Base-by-base conservation (phyloP, 192 early-diverging fungal species). In the Backusella parvicylindrica region DNA sequence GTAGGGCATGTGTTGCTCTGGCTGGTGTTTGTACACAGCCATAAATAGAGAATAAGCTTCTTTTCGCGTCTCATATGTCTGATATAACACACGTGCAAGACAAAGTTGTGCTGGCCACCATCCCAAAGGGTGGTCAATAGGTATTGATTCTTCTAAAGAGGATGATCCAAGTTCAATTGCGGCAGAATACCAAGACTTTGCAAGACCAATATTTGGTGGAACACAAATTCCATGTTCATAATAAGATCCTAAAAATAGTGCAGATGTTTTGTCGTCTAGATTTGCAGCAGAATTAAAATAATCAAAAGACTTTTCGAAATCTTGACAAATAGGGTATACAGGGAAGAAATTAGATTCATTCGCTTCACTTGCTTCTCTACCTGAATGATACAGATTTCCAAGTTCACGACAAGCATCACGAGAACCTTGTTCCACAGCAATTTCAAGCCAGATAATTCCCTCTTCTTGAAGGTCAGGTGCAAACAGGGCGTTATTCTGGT, bases 171-270 rank as follows among this genome's bases (percentile, higher is more conserved):
- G 64, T 32, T 43, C 40, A 18, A 74, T 40, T 33, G 76, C 76
- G 9, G 67, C 41, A 18, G 60, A 71, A 33, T 75, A 81, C 36
- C 76, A 76, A 13, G 71, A 41, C 13, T 74, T 53, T 33, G 79
- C 72, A 6, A 72, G 36, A n/a, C 64, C 76, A 3, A 71, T 56
- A 43, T 85, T 70, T 32, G 67, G 43, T 13, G 37, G 41, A 35
- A 87, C 86, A 32, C 73, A 71, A 21, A 75, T 37, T 23, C 86
- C 86, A 68, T 84, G 56, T 40, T 86, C 77, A 50, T 84, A 85
- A 49, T 75, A 75, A 18, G 68, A 76, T 2, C 78, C 86, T 6
- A 87, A 35, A 21, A 72, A 77, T 43, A 81, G 30, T 33, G 67
- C 50, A 15, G 85, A 79, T 26, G 72, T 65, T 32, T 65, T 23